These are phyloP conservation scores for Euphorbia lathyris DNA, from an alignment of 345 rosid species.

Conservation along the genomic window DNA sequence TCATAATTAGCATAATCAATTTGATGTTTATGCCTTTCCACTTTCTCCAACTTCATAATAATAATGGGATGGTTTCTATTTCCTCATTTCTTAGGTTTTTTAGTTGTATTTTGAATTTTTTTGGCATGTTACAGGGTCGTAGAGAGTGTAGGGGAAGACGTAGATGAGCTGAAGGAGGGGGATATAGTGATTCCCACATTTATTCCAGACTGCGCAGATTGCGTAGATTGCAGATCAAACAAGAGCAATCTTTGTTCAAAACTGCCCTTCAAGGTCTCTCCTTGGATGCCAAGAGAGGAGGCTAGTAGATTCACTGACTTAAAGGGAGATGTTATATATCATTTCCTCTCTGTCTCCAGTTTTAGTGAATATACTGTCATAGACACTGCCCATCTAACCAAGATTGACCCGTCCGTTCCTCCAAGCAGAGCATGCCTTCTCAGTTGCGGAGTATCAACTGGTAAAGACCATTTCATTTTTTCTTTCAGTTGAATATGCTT, in stretches of 20 bases:
- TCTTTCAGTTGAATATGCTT: not conserved
- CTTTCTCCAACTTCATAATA: too few relatives aligned
- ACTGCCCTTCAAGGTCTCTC: slow-evolving; percentile 59
- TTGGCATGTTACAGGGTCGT: slow-evolving; percentile 48
- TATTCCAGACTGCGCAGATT: slow-evolving; percentile 70
- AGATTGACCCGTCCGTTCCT: slow-evolving; percentile 59
- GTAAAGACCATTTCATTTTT: slow-evolving; percentile 25
- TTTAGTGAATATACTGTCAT: slow-evolving; percentile 76
- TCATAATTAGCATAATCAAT: too few relatives aligned
- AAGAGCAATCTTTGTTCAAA: slow-evolving; percentile 78
- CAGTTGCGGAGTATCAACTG: slow-evolving; percentile 90
- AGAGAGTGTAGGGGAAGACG: slow-evolving; percentile 82
- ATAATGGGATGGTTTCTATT: too few relatives aligned
- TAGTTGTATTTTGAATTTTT: not conserved
- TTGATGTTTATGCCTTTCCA: too few relatives aligned
- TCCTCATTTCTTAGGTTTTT: not conserved
- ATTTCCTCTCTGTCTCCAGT: slow-evolving; percentile 74
- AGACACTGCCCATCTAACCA: slow-evolving; percentile 59
- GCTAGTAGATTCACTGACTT: slow-evolving; percentile 74
- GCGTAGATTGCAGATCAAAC: slow-evolving; percentile 62
- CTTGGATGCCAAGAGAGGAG: slow-evolving; percentile 78
- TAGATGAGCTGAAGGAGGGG: slow-evolving; percentile 51
- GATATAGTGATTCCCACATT: slow-evolving; percentile 69
- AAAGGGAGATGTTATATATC: slow-evolving; percentile 58
- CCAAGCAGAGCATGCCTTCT: slow-evolving; percentile 80